Evolutionary conservation across 352 stramenopile species (phyloP).

Genomic region (Lagenidium giganteum): DNA sequence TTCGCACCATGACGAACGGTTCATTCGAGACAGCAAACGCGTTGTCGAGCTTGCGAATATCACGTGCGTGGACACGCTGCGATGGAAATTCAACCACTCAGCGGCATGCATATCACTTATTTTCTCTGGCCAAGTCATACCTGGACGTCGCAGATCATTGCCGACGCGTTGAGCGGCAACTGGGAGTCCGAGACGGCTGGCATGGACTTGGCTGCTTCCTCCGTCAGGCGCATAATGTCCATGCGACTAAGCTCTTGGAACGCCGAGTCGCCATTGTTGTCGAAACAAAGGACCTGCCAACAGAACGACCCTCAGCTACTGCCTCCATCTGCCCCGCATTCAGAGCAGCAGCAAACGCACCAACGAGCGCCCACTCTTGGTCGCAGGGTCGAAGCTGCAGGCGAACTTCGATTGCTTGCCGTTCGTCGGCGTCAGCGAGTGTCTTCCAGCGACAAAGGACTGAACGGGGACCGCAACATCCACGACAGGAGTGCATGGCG

Average conservation of each 20-base stretch:
- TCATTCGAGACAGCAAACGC: constrained; percentile 63
- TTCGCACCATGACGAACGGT: constrained; percentile 51
- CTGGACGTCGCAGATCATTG: too few species aligned
- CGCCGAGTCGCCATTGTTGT: constrained; percentile 29
- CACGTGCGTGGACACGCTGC: constrained; percentile 50
- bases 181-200: too few species aligned
- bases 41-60: constrained; percentile 67
- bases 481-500: too few species aligned
- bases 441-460: too few species aligned
- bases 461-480: too few species aligned
- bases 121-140: too few species aligned
- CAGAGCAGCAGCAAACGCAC: constrained; percentile 17
- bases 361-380: constrained; percentile 10
- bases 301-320: too few species aligned
- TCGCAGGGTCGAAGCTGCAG: constrained; percentile 4
- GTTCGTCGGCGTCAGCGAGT: too few species aligned
- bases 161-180: too few species aligned
- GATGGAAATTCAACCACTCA: not conserved
- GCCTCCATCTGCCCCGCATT: constrained; percentile 35
- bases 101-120: too few species aligned
- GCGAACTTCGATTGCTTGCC: too few species aligned
- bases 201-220: constrained; percentile 41
- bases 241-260: constrained; percentile 48
- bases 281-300: constrained; percentile 32
- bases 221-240: constrained; percentile 46